Base-by-base conservation (phyloP, 192 early-diverging fungal species). In the Allomyces macrogynus region DNA sequence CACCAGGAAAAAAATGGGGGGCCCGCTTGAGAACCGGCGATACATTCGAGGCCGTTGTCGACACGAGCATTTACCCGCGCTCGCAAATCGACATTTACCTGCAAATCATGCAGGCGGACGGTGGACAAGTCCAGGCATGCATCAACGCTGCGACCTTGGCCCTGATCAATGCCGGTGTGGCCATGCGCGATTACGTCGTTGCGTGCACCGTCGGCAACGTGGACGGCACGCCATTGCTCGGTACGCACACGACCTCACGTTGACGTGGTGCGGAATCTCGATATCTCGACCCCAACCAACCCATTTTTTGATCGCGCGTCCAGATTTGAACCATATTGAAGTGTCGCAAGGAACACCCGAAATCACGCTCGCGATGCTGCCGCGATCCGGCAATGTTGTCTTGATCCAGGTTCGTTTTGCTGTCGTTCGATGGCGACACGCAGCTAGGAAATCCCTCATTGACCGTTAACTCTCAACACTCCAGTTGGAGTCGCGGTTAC, bases 21-120 rank as follows among this genome's bases (percentile, higher is more conserved):
- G 40, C 11, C 24, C 10, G 63, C 10, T n/a, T 14, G 0, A 7
- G 60, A 86, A 96, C 61, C 85, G n/a, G 84, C 70, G 88, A 92
- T 69, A 92, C 89, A 3, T 93, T 99, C 70, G 95, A 99, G 73
- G 79, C 89, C 3, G 88, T 90, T 14, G 80, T 98, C 64, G 74
- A 86, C 22, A 78, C 80, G 5, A 74, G 72, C 43, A 74, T 87
- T 26, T 95, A 84, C 66, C 85, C 91, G 43, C 80, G 89, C 23
- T 91, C 91, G 23, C 89, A 96, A 74, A 94, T 99, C 66, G 87
- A 89, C 61, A 88, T 99, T 49, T 90, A 87, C 68, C 69, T 96
- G 25, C 93, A 99, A 69, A 72, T 96, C 18, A 76, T 99, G 67
- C 95, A 99, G 70, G 80, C 86, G 65, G 95, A 99, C 67, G 95